phyloP scores from a whole-genome alignment of 805 yeast genomes.

The Metschnikowia cubensis region DNA sequence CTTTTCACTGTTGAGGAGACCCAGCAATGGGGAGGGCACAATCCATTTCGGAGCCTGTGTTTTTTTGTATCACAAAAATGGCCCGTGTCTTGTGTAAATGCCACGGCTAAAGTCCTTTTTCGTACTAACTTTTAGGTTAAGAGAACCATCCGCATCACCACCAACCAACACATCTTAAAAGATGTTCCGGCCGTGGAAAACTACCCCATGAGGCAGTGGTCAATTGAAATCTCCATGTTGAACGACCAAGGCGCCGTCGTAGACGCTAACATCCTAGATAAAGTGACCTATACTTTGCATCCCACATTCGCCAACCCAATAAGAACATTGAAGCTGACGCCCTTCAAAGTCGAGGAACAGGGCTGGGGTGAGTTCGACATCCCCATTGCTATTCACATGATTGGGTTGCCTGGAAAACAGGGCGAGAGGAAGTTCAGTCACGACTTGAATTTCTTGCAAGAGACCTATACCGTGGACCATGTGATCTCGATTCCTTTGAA shows the following conservation, averaged over 20 bases:
- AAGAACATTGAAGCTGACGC: conserved; percentile 74
- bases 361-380: conserved; percentile 99
- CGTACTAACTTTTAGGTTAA: conserved; percentile 46
- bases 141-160: conserved; percentile 83
- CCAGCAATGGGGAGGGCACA: no score
- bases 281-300: conserved; percentile 88
- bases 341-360: conserved; percentile 83
- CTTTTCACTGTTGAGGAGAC: background rate
- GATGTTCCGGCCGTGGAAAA: conserved; percentile 84
- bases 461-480: conserved; percentile 75
- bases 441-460: conserved; percentile 81
- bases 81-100: background rate
- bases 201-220: conserved; percentile 94
- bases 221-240: conserved; percentile 68
- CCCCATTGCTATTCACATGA: conserved; percentile 67
- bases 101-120: background rate
- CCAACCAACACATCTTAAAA: conserved; percentile 75
- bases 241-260: conserved; percentile 78
- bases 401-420: conserved; percentile 62
- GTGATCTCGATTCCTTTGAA: conserved; percentile 72
- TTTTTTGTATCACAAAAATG: background rate
- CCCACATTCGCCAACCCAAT: conserved; percentile 92
- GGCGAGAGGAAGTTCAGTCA: conserved; percentile 87
- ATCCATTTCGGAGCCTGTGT: no score
- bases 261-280: conserved; percentile 85